Conservation (phyloP, 2,329 filamentous ascomycete genomes). For the Alternaria hordeiaustralica region DNA sequence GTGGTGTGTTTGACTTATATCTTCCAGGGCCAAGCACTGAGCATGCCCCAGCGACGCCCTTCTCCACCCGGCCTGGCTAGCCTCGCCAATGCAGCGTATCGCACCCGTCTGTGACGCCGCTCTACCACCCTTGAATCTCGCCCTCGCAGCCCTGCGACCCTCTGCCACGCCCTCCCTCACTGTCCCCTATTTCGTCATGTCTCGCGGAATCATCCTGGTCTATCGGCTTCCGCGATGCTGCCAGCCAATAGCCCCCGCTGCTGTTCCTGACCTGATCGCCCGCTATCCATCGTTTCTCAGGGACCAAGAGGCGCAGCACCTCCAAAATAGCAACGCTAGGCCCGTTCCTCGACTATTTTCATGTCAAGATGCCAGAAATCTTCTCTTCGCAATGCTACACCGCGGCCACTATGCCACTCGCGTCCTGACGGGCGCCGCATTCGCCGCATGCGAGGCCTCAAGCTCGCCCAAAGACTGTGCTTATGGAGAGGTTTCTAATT, state of each 20-base stretch:
- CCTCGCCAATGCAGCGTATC: conserved; percentile 29
- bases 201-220: conserved; percentile 14
- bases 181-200: conserved; percentile 42
- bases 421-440: conserved; percentile 13
- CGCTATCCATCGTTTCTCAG: conserved; percentile 30
- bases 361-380: conserved; percentile 16
- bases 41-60: conserved; percentile 34
- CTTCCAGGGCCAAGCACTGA: conserved; percentile 36
- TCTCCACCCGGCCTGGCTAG: conserved; percentile 39
- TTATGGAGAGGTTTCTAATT: conserved; percentile 22
- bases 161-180: conserved; percentile 12
- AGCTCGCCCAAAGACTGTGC: not conserved
- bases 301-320: conserved; percentile 40
- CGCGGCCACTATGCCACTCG: conserved; percentile 19
- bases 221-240: conserved; percentile 21
- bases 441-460: conserved; percentile 14
- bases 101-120: conserved; percentile 34
- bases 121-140: conserved; percentile 31
- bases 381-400: conserved; percentile 25
- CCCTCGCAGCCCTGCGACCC: conserved; percentile 18
- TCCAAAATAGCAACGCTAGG: conserved; percentile 45
- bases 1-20: conserved; percentile 48
- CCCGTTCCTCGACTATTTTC: conserved; percentile 23
- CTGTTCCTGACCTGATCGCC: conserved; percentile 45
- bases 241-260: conserved; percentile 29